Conservation (phyloP, 805 yeast species). For the Hanseniaspora valbyensis region DNA sequence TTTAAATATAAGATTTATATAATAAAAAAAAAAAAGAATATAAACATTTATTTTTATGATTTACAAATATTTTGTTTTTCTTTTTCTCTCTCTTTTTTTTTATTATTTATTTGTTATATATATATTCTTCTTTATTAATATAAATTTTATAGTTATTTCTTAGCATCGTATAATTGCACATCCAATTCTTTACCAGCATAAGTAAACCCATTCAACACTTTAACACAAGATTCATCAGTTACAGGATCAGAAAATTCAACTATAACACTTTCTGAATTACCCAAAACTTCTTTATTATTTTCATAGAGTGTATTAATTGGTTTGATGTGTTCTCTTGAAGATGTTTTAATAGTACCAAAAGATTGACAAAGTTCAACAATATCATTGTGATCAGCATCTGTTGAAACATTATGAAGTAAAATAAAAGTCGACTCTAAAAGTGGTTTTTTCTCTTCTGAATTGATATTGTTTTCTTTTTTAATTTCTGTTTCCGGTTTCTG, state of each 20-base stretch:
- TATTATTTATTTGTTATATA: too few species aligned
- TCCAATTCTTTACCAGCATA: slow-evolving; percentile 11
- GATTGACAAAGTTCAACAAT: slow-evolving; percentile 13
- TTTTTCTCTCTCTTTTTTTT: too few species aligned
- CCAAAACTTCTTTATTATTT: neutral
- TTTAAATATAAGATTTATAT: too few species aligned
- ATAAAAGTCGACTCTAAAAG: slow-evolving; percentile 17
- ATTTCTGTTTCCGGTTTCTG: slow-evolving; percentile 14
- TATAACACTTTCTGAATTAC: slow-evolving; percentile 1
- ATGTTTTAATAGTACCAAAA: slow-evolving; percentile 4
- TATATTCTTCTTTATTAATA: neutral
- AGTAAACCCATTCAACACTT: slow-evolving; percentile 12
- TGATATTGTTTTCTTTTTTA: slow-evolving; percentile 12
- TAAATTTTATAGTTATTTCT: neutral
- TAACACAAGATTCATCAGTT: slow-evolving; percentile 11
- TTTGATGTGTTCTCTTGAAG: slow-evolving; percentile 5
- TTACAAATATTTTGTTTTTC: too few species aligned
- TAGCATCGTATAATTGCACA: neutral
- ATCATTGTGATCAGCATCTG: slow-evolving; percentile 13
- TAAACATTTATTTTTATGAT: too few species aligned
- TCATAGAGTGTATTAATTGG: neutral
- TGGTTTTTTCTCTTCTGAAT: slow-evolving; percentile 15
- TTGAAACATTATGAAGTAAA: slow-evolving; percentile 3
- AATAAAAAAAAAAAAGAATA: too few species aligned
- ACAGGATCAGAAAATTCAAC: slow-evolving; percentile 7